Conservation (phyloP, 2,329 filamentous ascomycete species). For the Colletotrichum tropicicola region DNA sequence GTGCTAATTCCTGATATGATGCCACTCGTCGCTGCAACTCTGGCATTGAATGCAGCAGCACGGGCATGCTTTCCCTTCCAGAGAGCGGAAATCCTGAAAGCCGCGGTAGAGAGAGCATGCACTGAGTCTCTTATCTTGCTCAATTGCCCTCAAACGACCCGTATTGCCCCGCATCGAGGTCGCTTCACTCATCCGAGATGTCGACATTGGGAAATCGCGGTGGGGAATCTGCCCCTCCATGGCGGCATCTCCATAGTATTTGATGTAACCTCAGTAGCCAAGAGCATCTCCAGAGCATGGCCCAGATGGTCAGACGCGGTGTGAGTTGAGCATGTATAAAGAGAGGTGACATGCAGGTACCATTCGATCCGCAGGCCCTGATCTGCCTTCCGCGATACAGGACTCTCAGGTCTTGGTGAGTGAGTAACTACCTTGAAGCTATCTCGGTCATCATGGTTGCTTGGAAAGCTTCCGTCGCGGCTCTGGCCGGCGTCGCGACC, state of each 20-base stretch:
- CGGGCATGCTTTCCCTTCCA: neutral
- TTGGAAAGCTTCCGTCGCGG: constrained; percentile 5
- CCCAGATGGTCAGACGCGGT: neutral
- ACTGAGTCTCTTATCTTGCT: constrained; percentile 26
- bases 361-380: neutral
- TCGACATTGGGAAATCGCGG: neutral
- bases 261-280: neutral
- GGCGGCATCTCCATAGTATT: neutral
- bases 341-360: neutral
- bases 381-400: neutral
- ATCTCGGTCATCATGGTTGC: constrained; percentile 3
- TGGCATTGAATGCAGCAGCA: neutral
- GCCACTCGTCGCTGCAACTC: neutral
- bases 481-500: neutral
- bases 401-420: neutral
- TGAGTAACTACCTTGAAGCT: neutral
- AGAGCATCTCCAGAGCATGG: neutral
- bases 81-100: neutral
- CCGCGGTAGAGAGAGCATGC: too few species aligned
- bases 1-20: neutral
- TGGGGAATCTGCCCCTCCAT: neutral
- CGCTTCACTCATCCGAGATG: neutral
- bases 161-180: constrained; percentile 6
- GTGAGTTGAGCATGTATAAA: neutral
- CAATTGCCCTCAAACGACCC: constrained; percentile 11